Conservation (phyloP, 192 early-diverging fungal genomes). For the Entrophospora sp. region DNA sequence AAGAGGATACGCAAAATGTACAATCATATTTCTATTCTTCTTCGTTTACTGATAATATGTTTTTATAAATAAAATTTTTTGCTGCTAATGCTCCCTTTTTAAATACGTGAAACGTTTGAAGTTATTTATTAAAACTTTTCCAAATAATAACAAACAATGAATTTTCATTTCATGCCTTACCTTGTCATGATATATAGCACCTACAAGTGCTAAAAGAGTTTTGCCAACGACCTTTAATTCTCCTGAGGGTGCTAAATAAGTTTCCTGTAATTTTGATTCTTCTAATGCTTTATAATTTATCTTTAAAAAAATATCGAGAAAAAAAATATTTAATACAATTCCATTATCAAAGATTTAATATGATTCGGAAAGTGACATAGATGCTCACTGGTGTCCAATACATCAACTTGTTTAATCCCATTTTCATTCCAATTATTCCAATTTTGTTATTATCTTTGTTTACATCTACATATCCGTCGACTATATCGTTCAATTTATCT, state of each 20-base stretch:
- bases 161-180: neutral
- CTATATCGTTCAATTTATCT: neutral
- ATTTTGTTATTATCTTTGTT: neutral
- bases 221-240: neutral
- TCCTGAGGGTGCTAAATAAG: neutral
- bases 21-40: too few species aligned
- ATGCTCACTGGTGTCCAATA: neutral
- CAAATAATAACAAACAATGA: neutral
- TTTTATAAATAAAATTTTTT: conserved; percentile 14
- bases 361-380: neutral
- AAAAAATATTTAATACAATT: neutral
- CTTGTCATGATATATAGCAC: conserved; percentile 15
- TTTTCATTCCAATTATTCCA: conserved; percentile 4
- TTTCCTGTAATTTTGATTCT: neutral
- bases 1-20: too few species aligned
- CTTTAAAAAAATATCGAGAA: neutral
- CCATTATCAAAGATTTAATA: neutral
- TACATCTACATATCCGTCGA: neutral
- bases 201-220: neutral
- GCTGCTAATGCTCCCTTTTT: conserved; percentile 10
- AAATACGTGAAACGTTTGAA: neutral
- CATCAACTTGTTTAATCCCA: conserved; percentile 12
- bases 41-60: conserved; percentile 12
- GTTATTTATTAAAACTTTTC: neutral
- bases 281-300: neutral